Percentiles rank a stretch among this genome's conserved stretches.
Evolutionary conservation across 2,329 filamentous ascomycete species (phyloP).

Genomic region (Sarocladiaceae sp.): DNA sequence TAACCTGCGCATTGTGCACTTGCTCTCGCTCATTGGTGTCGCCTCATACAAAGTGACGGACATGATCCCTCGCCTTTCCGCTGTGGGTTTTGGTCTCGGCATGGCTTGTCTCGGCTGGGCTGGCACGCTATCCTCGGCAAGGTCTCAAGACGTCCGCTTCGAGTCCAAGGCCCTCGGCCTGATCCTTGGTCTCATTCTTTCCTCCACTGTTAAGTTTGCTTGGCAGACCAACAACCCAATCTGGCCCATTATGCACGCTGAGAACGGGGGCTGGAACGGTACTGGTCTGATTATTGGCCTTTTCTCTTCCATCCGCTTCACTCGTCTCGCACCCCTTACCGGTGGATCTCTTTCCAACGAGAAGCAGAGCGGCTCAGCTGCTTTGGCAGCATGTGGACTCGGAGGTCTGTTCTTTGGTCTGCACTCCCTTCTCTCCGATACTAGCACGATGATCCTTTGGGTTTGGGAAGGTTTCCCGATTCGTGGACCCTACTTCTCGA

Average conservation of each 20-base stretch:
- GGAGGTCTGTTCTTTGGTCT: slow-evolving; percentile 82
- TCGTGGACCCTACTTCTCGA: slow-evolving; percentile 76
- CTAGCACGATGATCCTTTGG: slow-evolving; percentile 98
- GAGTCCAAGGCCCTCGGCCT: slow-evolving; percentile 79
- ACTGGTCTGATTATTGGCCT: slow-evolving; percentile 70
- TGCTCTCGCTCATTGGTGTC: slow-evolving; percentile 72
- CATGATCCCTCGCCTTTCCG: slow-evolving; percentile 70
- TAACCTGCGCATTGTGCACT: slow-evolving; percentile 64
- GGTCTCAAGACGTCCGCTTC: slow-evolving; percentile 64
- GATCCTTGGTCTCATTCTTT: slow-evolving; percentile 74
- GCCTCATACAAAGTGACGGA: slow-evolving; percentile 69
- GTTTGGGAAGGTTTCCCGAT: slow-evolving; percentile 96
- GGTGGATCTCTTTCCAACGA: slow-evolving; percentile 27
- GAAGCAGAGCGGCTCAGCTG: slow-evolving; percentile 55
- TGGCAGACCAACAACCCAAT: slow-evolving; percentile 94
- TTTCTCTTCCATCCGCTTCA: slow-evolving; percentile 69
- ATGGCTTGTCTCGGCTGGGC: slow-evolving; percentile 81
- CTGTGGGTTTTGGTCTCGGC: slow-evolving; percentile 72
- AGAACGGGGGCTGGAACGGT: slow-evolving; percentile 90
- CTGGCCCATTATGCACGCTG: slow-evolving; percentile 88
- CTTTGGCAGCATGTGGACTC: slow-evolving; percentile 70
- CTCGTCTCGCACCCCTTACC: slow-evolving; percentile 53
- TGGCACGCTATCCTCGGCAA: slow-evolving; percentile 73
- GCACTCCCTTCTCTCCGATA: slow-evolving; percentile 90
- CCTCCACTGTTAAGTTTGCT: slow-evolving; percentile 84